These are phyloP conservation scores for Colletotrichum navitas DNA, from an alignment of 2,329 filamentous ascomycete genomes.

Conservation along the genomic window DNA sequence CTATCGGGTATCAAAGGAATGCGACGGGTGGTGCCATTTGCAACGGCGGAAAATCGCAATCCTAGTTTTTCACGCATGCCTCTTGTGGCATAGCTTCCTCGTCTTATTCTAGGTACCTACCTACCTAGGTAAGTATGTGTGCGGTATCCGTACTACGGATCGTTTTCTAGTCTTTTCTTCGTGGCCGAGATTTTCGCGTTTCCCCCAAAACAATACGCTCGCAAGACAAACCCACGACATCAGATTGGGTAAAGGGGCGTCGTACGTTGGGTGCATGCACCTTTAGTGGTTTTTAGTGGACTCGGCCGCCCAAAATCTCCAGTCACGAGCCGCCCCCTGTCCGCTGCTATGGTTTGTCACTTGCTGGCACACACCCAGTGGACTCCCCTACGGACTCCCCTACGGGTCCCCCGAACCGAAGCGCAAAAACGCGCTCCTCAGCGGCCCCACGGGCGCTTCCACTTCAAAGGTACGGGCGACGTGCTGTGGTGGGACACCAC, in stretches of 20 bases:
- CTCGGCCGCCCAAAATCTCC: conserved; percentile 29
- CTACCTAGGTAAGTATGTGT: not conserved
- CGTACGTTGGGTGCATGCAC: conserved; percentile 37
- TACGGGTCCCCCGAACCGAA: conserved; percentile 28
- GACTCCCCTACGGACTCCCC: too few species aligned
- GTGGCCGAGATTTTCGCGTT: not conserved
- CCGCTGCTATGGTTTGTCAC: conserved; percentile 20
- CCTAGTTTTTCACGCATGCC: conserved; percentile 28
- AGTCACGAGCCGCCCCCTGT: conserved; percentile 35
- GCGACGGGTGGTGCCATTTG: conserved; percentile 31
- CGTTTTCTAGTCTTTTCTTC: not conserved
- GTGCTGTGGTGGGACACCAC: conserved; percentile 35
- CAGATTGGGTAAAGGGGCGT: conserved; percentile 30
- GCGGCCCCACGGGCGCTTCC: conserved; percentile 40
- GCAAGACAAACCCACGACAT: conserved; percentile 36
- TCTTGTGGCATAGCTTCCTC: conserved; percentile 15
- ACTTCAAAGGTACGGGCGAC: conserved; percentile 18
- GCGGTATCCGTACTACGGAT: not conserved
- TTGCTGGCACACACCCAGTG: conserved; percentile 21
- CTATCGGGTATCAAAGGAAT: conserved; percentile 12
- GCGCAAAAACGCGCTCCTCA: conserved; percentile 33
- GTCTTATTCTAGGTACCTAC: not conserved
- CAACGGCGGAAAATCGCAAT: conserved; percentile 26
- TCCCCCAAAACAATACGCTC: conserved; percentile 29
- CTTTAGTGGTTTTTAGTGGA: conserved; percentile 40